Evolutionary conservation across 768 basidiomycete genomes (phyloP), one percentile per base, ranked within the genome.

Genomic region (Clitopilus passeckerianus): DNA sequence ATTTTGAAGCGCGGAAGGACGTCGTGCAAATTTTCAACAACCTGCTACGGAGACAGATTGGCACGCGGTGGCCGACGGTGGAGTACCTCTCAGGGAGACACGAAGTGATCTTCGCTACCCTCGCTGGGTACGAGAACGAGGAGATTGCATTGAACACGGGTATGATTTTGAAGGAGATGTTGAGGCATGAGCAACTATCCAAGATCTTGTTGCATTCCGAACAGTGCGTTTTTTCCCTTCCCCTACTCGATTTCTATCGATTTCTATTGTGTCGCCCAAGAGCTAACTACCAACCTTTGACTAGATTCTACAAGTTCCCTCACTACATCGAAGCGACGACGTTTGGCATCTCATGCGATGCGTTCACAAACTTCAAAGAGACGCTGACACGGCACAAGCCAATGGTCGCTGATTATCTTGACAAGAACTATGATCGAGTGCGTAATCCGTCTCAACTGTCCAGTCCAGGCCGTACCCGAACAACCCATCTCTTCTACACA

Each of bases 271-370:
- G 6, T 8, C 18, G 37, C 10, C n/a, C 34, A 8, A 24, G 30
- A 50, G 50, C 2, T 15, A 27, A 23, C 18, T 27, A 23, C 30
- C 46, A 41, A 57, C 56, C 53, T 54, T 43, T 57, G 20, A 9
- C 7, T 71, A 96, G 95, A 68, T 98, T 99, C 74, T 98, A 98
- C 79, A 89, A 86, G 61, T 99, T 95, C 75, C 93, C 95, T 18
- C 86, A 92, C 68, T 95, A 95, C 73, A 98, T 99, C 67, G 97
- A 99, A 76, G 89, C 90, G 27, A 96, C 95, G 4, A 97, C 95
- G 18, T 99, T 99, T 68, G 96, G 97, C 7, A 93, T 98, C 61
- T 98, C 96, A 0, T 98, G 95, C 64, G 97, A 98, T 71, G 96
- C 96, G 3, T 97, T 97, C 67, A 91, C 93, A 15, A 98, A 97